These are phyloP conservation scores for Alternaria burnsii DNA, from an alignment of 2,329 filamentous ascomycete genomes.

Conservation along the genomic window DNA sequence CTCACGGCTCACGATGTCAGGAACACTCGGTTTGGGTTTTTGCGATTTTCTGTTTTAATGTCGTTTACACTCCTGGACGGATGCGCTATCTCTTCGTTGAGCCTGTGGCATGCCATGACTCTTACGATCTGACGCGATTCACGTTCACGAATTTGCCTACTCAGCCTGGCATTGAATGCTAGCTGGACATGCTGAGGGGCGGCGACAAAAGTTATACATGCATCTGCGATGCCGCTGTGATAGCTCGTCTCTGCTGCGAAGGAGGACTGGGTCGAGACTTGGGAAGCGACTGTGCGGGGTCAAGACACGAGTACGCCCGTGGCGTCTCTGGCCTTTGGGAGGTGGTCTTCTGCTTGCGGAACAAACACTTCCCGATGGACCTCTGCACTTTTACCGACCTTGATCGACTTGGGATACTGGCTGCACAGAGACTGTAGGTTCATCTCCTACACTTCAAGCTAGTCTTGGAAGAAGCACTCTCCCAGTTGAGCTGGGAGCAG, in stretches of 20 bases:
- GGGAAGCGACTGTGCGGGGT: constrained; percentile 23
- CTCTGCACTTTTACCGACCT: constrained; percentile 48
- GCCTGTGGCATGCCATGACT: constrained; percentile 46
- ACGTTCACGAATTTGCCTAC: constrained; percentile 38
- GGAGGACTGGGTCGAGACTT: constrained; percentile 23
- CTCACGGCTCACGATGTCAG: constrained; percentile 55
- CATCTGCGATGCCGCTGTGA: constrained; percentile 51
- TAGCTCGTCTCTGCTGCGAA: constrained; percentile 41
- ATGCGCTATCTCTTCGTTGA: constrained; percentile 48
- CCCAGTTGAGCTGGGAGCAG: constrained; percentile 40
- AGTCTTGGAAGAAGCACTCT: constrained; percentile 51
- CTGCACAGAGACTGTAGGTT: constrained; percentile 55
- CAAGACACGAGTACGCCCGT: constrained; percentile 44
- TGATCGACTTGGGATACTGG: constrained; percentile 22
- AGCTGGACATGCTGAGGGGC: constrained; percentile 50
- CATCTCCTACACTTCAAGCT: constrained; percentile 65
- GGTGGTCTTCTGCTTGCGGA: constrained; percentile 52
- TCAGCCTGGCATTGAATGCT: constrained; percentile 51
- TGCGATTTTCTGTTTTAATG: constrained; percentile 52
- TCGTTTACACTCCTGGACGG: constrained; percentile 46
- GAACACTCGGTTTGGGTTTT: constrained; percentile 50
- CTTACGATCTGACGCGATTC: constrained; percentile 44
- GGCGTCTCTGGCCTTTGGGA: constrained; percentile 41
- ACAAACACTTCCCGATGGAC: constrained; percentile 38
- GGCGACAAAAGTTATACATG: constrained; percentile 51